A percentile compares a stretch with the other conserved stretches of the same genome.
phyloP scores from a whole-genome alignment of 768 basidiomycete genomes.

The Amanita jacksonii region DNA sequence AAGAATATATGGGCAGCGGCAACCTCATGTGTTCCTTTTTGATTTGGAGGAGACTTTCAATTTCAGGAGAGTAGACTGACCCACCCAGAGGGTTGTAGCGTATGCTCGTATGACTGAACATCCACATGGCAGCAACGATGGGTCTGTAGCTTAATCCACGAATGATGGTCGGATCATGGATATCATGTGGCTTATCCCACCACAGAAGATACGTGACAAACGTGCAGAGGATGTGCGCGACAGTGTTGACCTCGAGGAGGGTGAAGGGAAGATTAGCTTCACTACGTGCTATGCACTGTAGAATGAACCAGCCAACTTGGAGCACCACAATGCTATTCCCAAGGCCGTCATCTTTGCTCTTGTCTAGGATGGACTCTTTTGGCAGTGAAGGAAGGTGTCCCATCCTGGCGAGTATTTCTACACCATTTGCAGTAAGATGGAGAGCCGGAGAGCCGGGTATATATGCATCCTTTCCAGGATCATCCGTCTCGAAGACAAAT shows the following conservation, averaged over 20 bases:
- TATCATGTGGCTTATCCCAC: conserved; percentile 16
- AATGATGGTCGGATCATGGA: conserved; percentile 7
- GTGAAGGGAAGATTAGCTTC: conserved; percentile 9
- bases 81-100: too few relatives aligned
- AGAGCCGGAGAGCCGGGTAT: not conserved
- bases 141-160: not conserved
- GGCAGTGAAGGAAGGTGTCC: conserved; percentile 1
- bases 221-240: conserved; percentile 11
- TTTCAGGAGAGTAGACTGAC: not conserved
- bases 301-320: conserved; percentile 17
- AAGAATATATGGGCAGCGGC: too few relatives aligned
- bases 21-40: too few relatives aligned
- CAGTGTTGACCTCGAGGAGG: conserved; percentile 13
- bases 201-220: conserved; percentile 12
- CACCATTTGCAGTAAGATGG: not conserved
- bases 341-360: conserved; percentile 18
- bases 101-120: not conserved
- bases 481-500: not conserved
- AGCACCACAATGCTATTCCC: conserved; percentile 15
- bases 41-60: not conserved
- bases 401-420: not conserved
- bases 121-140: not conserved
- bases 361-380: conserved; percentile 15
- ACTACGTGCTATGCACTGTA: conserved; percentile 10
- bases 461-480: not conserved